Conservation (phyloP, 805 yeast genomes). For the Yamadazyma nakazawae region DNA sequence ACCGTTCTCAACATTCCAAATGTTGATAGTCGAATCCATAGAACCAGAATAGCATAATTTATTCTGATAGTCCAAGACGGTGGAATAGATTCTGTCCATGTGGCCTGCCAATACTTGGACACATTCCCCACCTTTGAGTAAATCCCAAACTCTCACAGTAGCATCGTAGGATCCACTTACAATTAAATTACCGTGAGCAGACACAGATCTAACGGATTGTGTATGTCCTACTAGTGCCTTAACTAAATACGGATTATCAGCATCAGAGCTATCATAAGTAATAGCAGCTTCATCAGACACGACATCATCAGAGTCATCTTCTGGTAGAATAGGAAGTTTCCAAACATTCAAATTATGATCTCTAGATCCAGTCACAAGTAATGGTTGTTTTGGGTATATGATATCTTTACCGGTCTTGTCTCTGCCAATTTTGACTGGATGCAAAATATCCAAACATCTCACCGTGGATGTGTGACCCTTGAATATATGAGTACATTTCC, state of each 20-base stretch:
- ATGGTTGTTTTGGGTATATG: conserved; percentile 59
- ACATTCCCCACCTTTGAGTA: conserved; percentile 64
- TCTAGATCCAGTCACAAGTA: conserved; percentile 52
- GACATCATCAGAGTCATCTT: conserved; percentile 26
- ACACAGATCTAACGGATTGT: conserved; percentile 68
- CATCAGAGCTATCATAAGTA: conserved; percentile 36
- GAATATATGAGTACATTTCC: conserved; percentile 86
- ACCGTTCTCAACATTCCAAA: conserved; percentile 87
- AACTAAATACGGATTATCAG: conserved; percentile 60
- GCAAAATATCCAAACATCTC: conserved; percentile 80
- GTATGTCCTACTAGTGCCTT: conserved; percentile 57
- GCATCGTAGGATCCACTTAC: conserved; percentile 91
- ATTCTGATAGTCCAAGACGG: conserved; percentile 72
- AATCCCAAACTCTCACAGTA: conserved; percentile 89
- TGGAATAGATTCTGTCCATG: conserved; percentile 83
- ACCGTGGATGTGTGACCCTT: conserved; percentile 92
- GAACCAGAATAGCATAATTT: conserved; percentile 87
- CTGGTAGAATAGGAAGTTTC: conserved; percentile 51
- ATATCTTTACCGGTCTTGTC: conserved; percentile 56
- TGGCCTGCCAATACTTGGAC: conserved; percentile 77
- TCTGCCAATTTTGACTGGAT: conserved; percentile 61
- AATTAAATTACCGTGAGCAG: conserved; percentile 80
- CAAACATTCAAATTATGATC: conserved; percentile 45
- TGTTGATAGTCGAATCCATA: conserved; percentile 81
- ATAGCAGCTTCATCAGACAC: conserved; percentile 26